These are phyloP conservation scores for Acacia concinna DNA, from an alignment of 331 rosid genomes.

Conservation along the genomic window DNA sequence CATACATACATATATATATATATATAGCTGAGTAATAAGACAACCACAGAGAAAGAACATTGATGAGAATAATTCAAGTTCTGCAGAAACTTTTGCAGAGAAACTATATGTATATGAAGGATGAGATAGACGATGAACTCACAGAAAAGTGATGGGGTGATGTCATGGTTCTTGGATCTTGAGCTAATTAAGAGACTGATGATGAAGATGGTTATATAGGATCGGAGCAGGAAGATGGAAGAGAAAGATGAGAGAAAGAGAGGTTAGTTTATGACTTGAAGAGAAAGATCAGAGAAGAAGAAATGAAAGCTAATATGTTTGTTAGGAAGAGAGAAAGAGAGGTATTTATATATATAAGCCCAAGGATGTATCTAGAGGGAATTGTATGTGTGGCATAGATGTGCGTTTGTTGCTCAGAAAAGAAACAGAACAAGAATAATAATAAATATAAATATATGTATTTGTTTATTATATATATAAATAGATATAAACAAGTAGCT, in stretches of 20 bases:
- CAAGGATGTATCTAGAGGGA: conserved; percentile 22
- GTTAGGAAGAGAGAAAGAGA: conserved; percentile 24
- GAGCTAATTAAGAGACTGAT: background rate
- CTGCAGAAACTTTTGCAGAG: background rate
- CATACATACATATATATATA: no score
- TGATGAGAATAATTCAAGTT: background rate
- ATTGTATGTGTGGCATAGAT: background rate
- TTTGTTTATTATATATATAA: background rate
- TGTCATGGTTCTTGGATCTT: conserved; percentile 23
- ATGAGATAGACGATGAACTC: conserved; percentile 32
- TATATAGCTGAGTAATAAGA: no score
- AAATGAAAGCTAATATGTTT: conserved; percentile 19
- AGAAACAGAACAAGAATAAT: conserved; percentile 24
- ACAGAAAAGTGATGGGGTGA: conserved; percentile 47
- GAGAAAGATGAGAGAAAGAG: background rate
- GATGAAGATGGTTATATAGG: background rate
- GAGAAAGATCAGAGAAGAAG: background rate
- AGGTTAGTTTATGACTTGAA: background rate
- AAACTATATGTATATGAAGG: background rate
- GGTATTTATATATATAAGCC: conserved; percentile 32
- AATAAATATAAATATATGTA: background rate
- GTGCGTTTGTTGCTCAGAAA: conserved; percentile 38
- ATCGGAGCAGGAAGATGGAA: background rate
- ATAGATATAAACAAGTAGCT: background rate
- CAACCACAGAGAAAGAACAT: background rate